Evolutionary conservation across 2,329 filamentous ascomycete species (phyloP).

Genomic region (Neoscytalidium dimidiatum): DNA sequence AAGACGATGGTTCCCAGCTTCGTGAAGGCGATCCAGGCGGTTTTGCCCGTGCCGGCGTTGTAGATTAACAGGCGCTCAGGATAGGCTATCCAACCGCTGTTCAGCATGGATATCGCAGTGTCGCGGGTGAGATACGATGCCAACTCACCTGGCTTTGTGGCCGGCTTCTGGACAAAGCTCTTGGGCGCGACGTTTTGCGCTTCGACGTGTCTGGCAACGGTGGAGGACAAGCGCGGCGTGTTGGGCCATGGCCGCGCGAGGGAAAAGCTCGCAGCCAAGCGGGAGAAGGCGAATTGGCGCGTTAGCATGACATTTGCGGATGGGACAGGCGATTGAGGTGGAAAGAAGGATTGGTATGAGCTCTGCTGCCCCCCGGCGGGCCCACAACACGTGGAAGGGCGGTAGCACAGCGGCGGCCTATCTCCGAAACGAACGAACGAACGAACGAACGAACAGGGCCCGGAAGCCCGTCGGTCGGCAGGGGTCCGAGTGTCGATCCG

Average conservation of each 20-base stretch:
- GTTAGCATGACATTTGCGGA: conserved; percentile 10
- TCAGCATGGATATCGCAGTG: too few relatives aligned
- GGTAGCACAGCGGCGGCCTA: neutral
- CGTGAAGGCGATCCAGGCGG: conserved; percentile 38
- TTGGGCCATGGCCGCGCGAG: neutral
- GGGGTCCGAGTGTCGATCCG: neutral
- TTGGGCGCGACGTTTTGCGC: neutral
- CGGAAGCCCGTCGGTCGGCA: too few relatives aligned
- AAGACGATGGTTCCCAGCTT: conserved; percentile 38
- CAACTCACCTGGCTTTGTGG: neutral
- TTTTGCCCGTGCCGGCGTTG: conserved; percentile 38
- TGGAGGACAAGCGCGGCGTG: neutral
- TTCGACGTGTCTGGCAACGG: neutral
- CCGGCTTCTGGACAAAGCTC: neutral
- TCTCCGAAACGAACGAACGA: too few relatives aligned
- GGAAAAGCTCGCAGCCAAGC: neutral
- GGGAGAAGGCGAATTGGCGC: neutral
- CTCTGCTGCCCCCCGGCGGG: neutral
- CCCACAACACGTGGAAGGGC: conserved; percentile 13
- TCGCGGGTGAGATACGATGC: neutral
- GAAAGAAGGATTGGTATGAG: conserved; percentile 11
- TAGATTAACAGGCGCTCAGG: conserved; percentile 36
- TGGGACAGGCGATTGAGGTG: neutral
- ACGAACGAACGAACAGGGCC: too few relatives aligned
- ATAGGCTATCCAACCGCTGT: too few relatives aligned